Evolutionary conservation across 2,329 filamentous ascomycete genomes (phyloP), one percentile per base, ranked within the genome.

Genomic region (Aspergillus carbonarius): DNA sequence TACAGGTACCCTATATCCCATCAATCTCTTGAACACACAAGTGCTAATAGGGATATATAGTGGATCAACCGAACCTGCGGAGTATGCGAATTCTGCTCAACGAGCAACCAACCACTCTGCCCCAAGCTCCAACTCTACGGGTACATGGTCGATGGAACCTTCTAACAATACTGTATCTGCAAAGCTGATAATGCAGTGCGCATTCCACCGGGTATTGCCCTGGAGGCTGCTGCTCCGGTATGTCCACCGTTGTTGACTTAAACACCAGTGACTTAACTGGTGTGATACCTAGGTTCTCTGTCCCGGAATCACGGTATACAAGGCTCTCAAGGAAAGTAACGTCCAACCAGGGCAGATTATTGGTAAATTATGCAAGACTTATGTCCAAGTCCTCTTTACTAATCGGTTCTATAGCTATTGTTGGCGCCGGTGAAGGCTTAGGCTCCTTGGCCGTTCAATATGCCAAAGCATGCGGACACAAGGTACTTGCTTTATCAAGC

Each of bases 31-130:
- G 3, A 32, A 13, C 10, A 9, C 30, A 10, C 10, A 9, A 32
- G n/a, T 3, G 0, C 32, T 25, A 8, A 30, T 18, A 25, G 9
- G 10, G 30, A 17, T 17, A 5, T 10, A 34, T 55, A 91, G 62
- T 97, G 92, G 92, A 82, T 96, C 69, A 95, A 96, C 77, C 89
- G 91, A 64, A 88, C 89, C 42, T 97, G 93, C 78, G 81, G 95
- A 58, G 77, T 82, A 66, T 97, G 93, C 79, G 82, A 86, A 66
- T 96, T 90, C 82, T 96, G 93, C 81, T 85, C 88, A 70, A 82
- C 86, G 68, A 77, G 85, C 47, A 89, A 96, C 68, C 91, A 96
- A 78, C 89, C 91, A 3, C 86, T 96, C 5, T 97, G 93, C 80
- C 75, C 83, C 13, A 80, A 90, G 61, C 85, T 90, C 20, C 79